phyloP scores from a whole-genome alignment of 768 basidiomycete species.

The Gloeopeniophorella convolvens region DNA sequence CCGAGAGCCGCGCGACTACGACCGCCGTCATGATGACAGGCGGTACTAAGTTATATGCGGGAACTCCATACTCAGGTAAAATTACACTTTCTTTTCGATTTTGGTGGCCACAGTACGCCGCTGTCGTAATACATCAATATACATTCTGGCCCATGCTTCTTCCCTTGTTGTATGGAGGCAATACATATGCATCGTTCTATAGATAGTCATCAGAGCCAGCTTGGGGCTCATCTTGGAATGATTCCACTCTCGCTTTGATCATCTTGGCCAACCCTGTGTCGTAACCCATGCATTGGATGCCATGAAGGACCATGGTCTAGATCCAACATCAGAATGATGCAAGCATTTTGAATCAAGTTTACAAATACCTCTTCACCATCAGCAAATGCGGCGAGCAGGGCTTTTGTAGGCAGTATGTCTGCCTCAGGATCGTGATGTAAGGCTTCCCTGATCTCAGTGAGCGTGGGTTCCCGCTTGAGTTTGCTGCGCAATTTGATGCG shows the following conservation, averaged over 20 bases:
- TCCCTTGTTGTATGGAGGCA: not conserved
- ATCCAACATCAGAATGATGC: not conserved
- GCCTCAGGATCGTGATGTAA: not conserved
- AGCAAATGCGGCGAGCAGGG: not conserved
- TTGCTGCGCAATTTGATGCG: not conserved
- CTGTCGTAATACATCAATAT: too few species aligned
- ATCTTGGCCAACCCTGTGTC: not conserved
- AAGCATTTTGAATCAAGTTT: too few species aligned
- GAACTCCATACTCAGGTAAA: not conserved
- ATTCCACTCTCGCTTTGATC: too few species aligned
- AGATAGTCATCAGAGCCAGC: too few species aligned
- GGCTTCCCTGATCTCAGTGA: not conserved
- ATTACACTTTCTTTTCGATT: not conserved
- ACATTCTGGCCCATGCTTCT: too few species aligned
- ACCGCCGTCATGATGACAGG: slow-evolving; percentile 25
- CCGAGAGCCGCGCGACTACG: slow-evolving; percentile 27
- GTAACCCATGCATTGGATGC: not conserved
- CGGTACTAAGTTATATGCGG: slow-evolving; percentile 30
- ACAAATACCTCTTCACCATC: not conserved
- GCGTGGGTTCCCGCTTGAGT: not conserved
- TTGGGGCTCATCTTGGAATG: too few species aligned
- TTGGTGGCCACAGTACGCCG: too few species aligned
- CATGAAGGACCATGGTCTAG: not conserved
- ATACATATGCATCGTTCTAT: too few species aligned
- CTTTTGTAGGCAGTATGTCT: not conserved